Evolutionary conservation across 352 stramenopile species (phyloP).

Genomic region (Globisporangium nodosum): DNA sequence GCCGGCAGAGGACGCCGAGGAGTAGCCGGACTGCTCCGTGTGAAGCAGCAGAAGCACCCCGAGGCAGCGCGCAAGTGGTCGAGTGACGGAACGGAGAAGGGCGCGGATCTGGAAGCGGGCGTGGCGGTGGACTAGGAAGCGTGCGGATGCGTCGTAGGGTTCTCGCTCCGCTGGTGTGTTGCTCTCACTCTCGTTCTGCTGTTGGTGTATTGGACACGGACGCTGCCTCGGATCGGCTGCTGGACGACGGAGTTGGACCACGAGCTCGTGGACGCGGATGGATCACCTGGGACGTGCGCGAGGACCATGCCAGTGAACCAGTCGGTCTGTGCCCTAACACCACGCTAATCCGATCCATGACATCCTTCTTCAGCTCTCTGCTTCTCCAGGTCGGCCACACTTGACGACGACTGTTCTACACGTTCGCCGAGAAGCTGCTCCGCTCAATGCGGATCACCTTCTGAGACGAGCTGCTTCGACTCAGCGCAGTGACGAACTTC

Average conservation of each 20-base stretch:
- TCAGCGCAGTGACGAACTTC: slow-evolving; percentile 19
- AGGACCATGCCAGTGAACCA: neutral
- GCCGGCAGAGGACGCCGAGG: neutral
- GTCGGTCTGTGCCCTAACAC: neutral
- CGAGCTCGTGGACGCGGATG: neutral
- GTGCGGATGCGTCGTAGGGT: slow-evolving; percentile 10
- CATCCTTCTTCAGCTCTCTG: neutral
- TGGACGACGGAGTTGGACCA: neutral
- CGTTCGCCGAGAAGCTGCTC: neutral
- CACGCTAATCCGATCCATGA: neutral
- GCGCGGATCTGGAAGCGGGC: slow-evolving; percentile 9
- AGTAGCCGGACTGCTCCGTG: neutral
- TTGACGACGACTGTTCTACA: neutral
- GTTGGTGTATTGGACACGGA: slow-evolving; percentile 3
- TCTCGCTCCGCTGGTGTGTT: slow-evolving; percentile 10
- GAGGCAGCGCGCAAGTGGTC: no score
- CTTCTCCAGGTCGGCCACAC: no score
- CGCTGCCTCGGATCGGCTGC: neutral
- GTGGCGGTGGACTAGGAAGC: slow-evolving; percentile 1
- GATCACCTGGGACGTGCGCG: neutral
- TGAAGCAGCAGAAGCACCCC: neutral
- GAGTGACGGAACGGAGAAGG: neutral
- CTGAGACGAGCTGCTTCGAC: neutral
- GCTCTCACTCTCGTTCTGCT: slow-evolving; percentile 13
- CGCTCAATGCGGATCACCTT: slow-evolving; percentile 36